phyloP scores from a whole-genome alignment of 2,329 filamentous ascomycete species.

The Pyrenophora teres region DNA sequence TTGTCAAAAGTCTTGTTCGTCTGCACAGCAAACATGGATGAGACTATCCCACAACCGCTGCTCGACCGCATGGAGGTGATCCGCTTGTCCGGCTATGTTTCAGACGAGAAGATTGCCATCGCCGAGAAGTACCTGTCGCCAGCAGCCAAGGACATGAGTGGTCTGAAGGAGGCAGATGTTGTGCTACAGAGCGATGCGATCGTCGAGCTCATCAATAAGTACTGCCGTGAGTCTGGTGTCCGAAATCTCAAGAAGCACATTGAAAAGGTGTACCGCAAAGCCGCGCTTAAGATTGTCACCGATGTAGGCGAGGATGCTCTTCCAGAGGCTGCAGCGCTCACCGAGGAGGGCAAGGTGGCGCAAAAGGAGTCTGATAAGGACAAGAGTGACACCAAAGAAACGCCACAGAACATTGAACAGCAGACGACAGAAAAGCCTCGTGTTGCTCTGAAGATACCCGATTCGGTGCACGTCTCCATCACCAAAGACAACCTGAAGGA shows the following conservation, averaged over 20 bases:
- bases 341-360: slow-evolving; percentile 81
- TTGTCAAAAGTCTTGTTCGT: slow-evolving; percentile 97
- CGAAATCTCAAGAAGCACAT: slow-evolving; percentile 99
- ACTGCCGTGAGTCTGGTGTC: slow-evolving; percentile 95
- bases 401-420: slow-evolving; percentile 60
- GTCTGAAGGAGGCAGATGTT: slow-evolving; percentile 90
- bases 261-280: slow-evolving; percentile 97
- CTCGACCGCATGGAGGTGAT: slow-evolving; percentile 98
- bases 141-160: slow-evolving; percentile 90
- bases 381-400: slow-evolving; percentile 65
- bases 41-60: slow-evolving; percentile 92
- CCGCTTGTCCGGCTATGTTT: slow-evolving; percentile 91
- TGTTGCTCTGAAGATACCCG: slow-evolving; percentile 79
- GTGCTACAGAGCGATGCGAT: slow-evolving; percentile 84
- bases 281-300: slow-evolving; percentile 94
- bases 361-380: slow-evolving; percentile 73
- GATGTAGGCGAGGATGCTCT: slow-evolving; percentile 86
- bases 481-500: slow-evolving; percentile 90
- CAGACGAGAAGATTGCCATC: slow-evolving; percentile 99
- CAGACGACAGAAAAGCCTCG: slow-evolving; percentile 70
- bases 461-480: slow-evolving; percentile 83
- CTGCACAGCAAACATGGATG: slow-evolving; percentile 98
- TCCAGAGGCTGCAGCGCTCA: slow-evolving; percentile 79
- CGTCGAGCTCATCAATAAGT: slow-evolving; percentile 96
- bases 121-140: slow-evolving; percentile 91